Conservation (phyloP, 2,329 filamentous ascomycete species). For the Basipetospora chlamydospora region DNA sequence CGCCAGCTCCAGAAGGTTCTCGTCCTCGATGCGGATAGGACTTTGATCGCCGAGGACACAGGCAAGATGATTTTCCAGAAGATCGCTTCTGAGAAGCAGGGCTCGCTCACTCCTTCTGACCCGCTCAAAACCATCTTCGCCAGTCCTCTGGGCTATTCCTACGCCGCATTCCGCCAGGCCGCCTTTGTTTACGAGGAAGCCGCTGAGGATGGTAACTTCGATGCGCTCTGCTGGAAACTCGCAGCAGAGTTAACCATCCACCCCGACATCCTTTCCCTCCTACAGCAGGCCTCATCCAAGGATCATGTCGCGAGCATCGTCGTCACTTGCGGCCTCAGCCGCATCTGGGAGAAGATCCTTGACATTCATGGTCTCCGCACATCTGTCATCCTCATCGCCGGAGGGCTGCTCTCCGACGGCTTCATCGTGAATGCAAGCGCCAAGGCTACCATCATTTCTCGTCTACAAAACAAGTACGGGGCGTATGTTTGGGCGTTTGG, state of each 20-base stretch:
- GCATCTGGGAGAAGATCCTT: constrained; percentile 41
- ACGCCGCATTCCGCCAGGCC: constrained; percentile 39
- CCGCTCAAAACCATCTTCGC: no score
- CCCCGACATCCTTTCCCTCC: constrained; percentile 29
- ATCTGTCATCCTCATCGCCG: no score
- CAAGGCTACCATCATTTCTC: no score
- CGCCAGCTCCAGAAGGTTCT: no score
- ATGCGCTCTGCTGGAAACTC: no score
- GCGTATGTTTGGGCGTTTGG: constrained; percentile 43
- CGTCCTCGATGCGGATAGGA: no score
- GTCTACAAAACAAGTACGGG: constrained; percentile 12
- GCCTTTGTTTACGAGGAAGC: constrained; percentile 35
- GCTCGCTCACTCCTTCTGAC: no score
- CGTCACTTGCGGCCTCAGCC: constrained; percentile 37
- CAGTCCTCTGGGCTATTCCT: constrained; percentile 27
- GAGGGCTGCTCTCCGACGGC: no score
- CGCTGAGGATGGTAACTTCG: constrained; percentile 5
- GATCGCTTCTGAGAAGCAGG: no score
- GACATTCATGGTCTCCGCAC: constrained; percentile 9
- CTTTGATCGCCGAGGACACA: no score
- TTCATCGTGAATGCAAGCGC: no score
- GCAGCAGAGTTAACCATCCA: constrained; percentile 27
- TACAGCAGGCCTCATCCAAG: constrained; percentile 18
- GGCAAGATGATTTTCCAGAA: no score
- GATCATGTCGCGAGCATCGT: constrained; percentile 30